These are phyloP conservation scores for Exophiala bonariae DNA, from an alignment of 2,329 filamentous ascomycete genomes.

Conservation along the genomic window DNA sequence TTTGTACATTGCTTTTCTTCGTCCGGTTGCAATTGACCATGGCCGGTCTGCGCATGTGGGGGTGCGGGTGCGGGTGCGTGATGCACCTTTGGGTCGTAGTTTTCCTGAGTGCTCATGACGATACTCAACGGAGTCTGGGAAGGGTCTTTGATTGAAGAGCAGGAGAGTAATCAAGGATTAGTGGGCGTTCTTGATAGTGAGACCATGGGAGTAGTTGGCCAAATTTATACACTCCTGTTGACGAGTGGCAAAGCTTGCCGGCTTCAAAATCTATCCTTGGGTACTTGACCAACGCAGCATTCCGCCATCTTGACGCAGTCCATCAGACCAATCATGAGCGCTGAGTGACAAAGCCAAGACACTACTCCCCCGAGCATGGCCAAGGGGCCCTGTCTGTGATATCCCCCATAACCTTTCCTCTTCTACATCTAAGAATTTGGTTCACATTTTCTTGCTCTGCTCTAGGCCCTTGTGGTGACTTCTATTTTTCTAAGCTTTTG, in stretches of 20 bases:
- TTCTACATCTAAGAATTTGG: neutral
- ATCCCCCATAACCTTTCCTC: neutral
- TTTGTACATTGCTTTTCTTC: constrained; percentile 6
- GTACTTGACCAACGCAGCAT: neutral
- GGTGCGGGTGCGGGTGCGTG: neutral
- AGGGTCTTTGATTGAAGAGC: neutral
- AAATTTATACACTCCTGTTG: neutral
- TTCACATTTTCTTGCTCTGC: constrained; percentile 3
- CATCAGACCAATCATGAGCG: constrained; percentile 8
- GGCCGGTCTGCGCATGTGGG: neutral
- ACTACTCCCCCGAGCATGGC: neutral
- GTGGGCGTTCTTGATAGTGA: neutral
- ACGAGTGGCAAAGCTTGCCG: no score
- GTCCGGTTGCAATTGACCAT: neutral
- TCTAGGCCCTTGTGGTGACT: neutral
- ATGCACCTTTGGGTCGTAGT: neutral
- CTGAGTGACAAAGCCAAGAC: constrained; percentile 13
- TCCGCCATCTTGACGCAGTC: neutral
- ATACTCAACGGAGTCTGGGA: neutral
- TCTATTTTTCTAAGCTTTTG: neutral
- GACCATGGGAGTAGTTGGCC: neutral
- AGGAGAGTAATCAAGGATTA: neutral
- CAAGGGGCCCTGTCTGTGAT: no score
- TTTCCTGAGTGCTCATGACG: neutral
- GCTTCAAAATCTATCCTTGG: neutral